These are phyloP conservation scores for Pseudopediastrum boryanum DNA, from an alignment of 139 green algal species.

Conservation along the genomic window DNA sequence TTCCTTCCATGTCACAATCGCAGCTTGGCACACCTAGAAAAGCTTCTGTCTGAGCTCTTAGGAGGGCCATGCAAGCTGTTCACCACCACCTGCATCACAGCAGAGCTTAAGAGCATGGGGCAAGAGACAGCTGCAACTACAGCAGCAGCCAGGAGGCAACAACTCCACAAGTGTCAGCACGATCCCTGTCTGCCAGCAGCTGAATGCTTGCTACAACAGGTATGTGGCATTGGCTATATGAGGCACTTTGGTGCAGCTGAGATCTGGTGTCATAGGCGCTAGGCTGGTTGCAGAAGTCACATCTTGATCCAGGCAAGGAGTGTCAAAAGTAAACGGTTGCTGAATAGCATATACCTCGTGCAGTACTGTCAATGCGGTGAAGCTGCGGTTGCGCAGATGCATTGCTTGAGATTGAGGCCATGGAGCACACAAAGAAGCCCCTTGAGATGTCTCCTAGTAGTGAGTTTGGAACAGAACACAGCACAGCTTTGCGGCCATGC, in stretches of 20 bases:
- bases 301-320: background rate
- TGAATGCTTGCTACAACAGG: conserved; percentile 56
- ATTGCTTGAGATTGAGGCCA: too few species aligned
- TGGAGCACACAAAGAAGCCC: too few species aligned
- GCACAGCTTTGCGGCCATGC: too few species aligned
- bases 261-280: background rate
- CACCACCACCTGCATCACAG: conserved; percentile 68
- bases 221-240: conserved; percentile 44
- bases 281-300: background rate
- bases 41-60: conserved; percentile 62
- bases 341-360: too few species aligned
- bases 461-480: too few species aligned
- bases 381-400: too few species aligned
- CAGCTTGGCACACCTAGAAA: conserved; percentile 34
- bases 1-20: background rate
- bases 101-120: conserved; percentile 64
- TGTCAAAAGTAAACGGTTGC: background rate
- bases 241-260: background rate
- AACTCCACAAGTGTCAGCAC: conserved; percentile 75
- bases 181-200: conserved; percentile 38
- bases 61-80: conserved; percentile 64
- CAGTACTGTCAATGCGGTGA: too few species aligned
- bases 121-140: conserved; percentile 41
- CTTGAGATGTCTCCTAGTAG: too few species aligned
- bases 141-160: conserved; percentile 9